Base-by-base conservation (phyloP, 805 yeast species). In the Candida qinlingensis region DNA sequence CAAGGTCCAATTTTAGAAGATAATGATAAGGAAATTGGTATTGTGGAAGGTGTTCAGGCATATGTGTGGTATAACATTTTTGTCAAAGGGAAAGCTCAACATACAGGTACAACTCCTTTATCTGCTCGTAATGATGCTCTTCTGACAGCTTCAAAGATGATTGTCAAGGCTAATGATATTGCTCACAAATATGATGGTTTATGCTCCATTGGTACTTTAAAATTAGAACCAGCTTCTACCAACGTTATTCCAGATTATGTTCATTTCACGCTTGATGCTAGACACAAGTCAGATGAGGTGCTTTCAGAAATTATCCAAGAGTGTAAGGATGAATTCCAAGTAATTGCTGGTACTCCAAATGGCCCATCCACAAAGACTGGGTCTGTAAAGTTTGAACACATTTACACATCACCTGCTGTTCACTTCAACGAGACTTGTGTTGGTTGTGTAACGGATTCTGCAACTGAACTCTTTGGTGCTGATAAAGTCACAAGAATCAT, bases 41-140 rank as follows among this genome's bases (percentile, higher is more conserved):
- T 83, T 41, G 89, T 84, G 8, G 70, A 70, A 10, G 86, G 85
- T 34, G 86, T 76, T 33, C 90, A 84, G 61, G 85, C 84, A 2
- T 80, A 79, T 55, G 65, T 71, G 41, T 84, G 91, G 91, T 69
- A 72, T 46, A 77, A 74, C 42, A 70, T 80, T 27, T 71, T 64
- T n/a, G 75, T 84, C 26, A 67, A 58, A 8, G 91, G 91, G 39
- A 75, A 72, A 54, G 85, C 87, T 3, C 81, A 80, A 46, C 91
- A 84, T 59, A 80, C 90, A 0, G 91, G 91, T 13, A 80, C 89
- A 1, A 84, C 90, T 0, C 89, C 89, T 12, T 67, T 84, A 66
- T 64, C 66, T 37, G 70, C 77, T 44, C 72, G 90, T 57, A 70
- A 76, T 26, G 90, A 84, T 63, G 81, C 89, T 0, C 58, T 83